Evolutionary conservation across 805 yeast species (phyloP).

Genomic region (Cyberlindnera euphorbiae): DNA sequence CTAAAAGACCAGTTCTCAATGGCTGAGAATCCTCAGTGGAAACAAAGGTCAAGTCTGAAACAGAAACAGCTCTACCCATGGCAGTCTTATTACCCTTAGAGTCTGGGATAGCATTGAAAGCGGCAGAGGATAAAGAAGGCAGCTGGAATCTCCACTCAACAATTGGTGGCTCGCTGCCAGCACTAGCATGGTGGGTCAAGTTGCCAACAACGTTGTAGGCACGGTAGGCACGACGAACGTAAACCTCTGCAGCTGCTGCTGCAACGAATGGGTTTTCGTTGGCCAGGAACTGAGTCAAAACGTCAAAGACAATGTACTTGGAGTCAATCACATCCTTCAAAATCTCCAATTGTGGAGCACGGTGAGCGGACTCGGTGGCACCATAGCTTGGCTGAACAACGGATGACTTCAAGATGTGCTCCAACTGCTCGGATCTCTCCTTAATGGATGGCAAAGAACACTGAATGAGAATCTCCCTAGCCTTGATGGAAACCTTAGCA

Average conservation of each 20-base stretch:
- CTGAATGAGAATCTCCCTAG: slow-evolving; percentile 93
- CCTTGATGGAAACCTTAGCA: slow-evolving; percentile 90
- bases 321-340: slow-evolving; percentile 93
- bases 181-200: slow-evolving; percentile 50
- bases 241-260: slow-evolving; percentile 95
- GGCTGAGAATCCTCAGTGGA: slow-evolving; percentile 66
- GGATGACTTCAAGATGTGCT: slow-evolving; percentile 87
- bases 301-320: slow-evolving; percentile 93
- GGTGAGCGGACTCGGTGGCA: slow-evolving; percentile 68
- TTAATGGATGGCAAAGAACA: slow-evolving; percentile 94
- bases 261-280: slow-evolving; percentile 84
- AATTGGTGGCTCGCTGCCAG: slow-evolving; percentile 48
- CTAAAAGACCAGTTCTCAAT: slow-evolving; percentile 77
- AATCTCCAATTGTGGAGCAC: slow-evolving; percentile 74
- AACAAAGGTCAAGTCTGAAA: slow-evolving; percentile 84
- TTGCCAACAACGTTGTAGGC: slow-evolving; percentile 88
- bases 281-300: slow-evolving; percentile 83
- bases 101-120: slow-evolving; percentile 65
- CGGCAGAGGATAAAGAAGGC: slow-evolving; percentile 67
- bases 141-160: slow-evolving; percentile 87
- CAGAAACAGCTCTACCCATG: slow-evolving; percentile 85
- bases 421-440: slow-evolving; percentile 96
- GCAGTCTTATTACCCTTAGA: slow-evolving; percentile 34
- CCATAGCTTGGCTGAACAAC: slow-evolving; percentile 90
- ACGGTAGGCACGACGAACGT: slow-evolving; percentile 93